These are phyloP conservation scores for Plenodomus tracheiphilus DNA, from an alignment of 2,329 filamentous ascomycete species.

Conservation along the genomic window DNA sequence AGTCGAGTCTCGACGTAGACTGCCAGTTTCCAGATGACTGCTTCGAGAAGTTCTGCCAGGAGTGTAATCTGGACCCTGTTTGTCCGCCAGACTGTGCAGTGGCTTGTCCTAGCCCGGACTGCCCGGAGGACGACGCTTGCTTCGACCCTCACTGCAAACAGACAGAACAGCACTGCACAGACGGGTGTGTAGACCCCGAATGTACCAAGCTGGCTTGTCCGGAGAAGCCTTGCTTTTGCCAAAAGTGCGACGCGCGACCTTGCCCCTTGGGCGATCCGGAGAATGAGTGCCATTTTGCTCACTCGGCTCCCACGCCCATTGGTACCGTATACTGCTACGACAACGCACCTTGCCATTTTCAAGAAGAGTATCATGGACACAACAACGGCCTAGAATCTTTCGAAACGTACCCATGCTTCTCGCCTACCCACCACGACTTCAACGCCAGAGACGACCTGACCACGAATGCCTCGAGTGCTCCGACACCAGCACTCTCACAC, in stretches of 20 bases:
- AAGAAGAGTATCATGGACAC: constrained; percentile 30
- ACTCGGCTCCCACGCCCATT: constrained; percentile 33
- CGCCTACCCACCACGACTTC: constrained; percentile 24
- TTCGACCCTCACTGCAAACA: constrained; percentile 43
- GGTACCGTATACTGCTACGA: constrained; percentile 43
- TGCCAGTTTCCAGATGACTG: constrained; percentile 40
- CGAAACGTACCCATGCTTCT: constrained; percentile 38
- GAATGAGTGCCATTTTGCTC: constrained; percentile 38
- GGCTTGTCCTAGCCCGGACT: constrained; percentile 36
- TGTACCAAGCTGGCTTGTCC: constrained; percentile 39
- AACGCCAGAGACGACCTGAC: constrained; percentile 18
- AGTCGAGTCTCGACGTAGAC: constrained; percentile 22
- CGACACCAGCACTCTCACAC: constrained; percentile 36
- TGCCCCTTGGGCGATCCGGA: constrained; percentile 36
- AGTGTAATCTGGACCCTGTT: constrained; percentile 34
- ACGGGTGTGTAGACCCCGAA: constrained; percentile 40
- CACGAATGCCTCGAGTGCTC: constrained; percentile 28
- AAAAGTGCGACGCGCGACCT: constrained; percentile 36
- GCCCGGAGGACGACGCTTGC: constrained; percentile 36
- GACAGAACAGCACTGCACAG: constrained; percentile 29
- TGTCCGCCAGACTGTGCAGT: constrained; percentile 25
- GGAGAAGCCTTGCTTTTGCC: constrained; percentile 39
- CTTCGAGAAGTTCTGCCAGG: constrained; percentile 43
- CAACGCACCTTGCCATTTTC: constrained; percentile 39
- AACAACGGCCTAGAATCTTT: constrained; percentile 26